Evolutionary conservation across 208 protist species (phyloP), one percentile per base, ranked within the genome.

Genomic region (Wallacemonas sp.): DNA sequence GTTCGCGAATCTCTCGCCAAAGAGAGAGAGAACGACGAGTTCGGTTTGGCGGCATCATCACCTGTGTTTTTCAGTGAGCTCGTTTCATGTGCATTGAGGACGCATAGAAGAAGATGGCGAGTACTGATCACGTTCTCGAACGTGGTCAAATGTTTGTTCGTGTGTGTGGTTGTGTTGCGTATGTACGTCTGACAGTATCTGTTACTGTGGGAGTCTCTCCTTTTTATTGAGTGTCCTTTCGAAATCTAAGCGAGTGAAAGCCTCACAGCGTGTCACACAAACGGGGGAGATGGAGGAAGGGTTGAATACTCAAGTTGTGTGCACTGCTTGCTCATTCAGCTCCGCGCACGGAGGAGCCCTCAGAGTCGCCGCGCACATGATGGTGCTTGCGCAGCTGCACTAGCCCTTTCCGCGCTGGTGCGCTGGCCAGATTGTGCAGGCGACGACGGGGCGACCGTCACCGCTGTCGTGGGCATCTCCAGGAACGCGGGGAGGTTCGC

Each of bases 401-500:
- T 33, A 9, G 8, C 9, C 14, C 3, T 24, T 24, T 39, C 52
- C 52, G 52, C 17, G 30, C 30, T 39, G 14, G 12, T 17, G 4
- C 5, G 9, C 52, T 49, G 9, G 9, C 5, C 44, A 6, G 23
- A 43, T 26, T 14, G 24, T 56, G 48, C 21, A 14, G 44, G 21
- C n/a, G 48, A 21, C 17, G 63, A 1, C 2, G 14, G 5, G 43
- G 41, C 36, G 19, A 4, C 47, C 4, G 26, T 1, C 9, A 23
- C 12, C 47, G 19, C 12, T 23, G 44, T 26, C 8, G 47, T 8
- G 24, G 33, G 16, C 14, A 43, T 21, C n/a, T 58, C 49, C 14
- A 78, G 33, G 63, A 73, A 78, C 12, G 27, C 34, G 9, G 72
- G 72, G 16, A 66, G 52, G 6, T 49, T 36, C 6, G 44, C 57